Evolutionary conservation across 768 basidiomycete species (phyloP).

Genomic region (Guyanaporus albipodus): DNA sequence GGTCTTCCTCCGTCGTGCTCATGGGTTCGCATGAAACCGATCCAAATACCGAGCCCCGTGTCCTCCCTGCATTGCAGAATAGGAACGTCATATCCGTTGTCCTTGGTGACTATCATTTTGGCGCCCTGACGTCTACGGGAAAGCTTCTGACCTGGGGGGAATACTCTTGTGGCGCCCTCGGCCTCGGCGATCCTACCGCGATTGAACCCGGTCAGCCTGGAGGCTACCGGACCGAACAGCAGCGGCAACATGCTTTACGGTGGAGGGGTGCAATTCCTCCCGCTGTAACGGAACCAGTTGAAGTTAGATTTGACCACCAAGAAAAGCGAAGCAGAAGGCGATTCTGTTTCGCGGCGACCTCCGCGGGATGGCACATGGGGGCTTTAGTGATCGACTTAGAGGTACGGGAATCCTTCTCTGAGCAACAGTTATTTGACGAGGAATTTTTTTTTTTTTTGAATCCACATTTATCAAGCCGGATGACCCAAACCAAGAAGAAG

Average conservation of each 20-base stretch:
- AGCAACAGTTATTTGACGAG: neutral
- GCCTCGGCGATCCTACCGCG: slow-evolving; percentile 69
- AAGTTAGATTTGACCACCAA: slow-evolving; percentile 69
- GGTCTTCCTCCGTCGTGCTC: slow-evolving; percentile 65
- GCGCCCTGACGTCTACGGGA: slow-evolving; percentile 76
- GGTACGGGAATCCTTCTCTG: slow-evolving; percentile 34
- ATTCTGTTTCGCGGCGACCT: slow-evolving; percentile 79
- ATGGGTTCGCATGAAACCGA: slow-evolving; percentile 56
- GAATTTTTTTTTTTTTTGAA: too few species aligned
- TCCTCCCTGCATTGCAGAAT: slow-evolving; percentile 73
- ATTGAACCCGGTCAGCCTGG: slow-evolving; percentile 56
- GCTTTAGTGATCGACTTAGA: slow-evolving; percentile 84
- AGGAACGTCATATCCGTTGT: slow-evolving; percentile 79
- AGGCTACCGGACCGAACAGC: slow-evolving; percentile 45
- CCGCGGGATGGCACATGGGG: slow-evolving; percentile 90
- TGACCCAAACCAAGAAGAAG: slow-evolving; percentile 37
- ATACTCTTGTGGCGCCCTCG: slow-evolving; percentile 77
- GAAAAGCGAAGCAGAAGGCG: slow-evolving; percentile 46
- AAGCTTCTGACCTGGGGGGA: slow-evolving; percentile 78
- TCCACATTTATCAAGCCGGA: slow-evolving; percentile 20
- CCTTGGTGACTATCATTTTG: slow-evolving; percentile 90
- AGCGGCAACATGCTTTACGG: slow-evolving; percentile 28
- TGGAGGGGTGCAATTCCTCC: slow-evolving; percentile 30
- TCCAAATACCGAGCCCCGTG: slow-evolving; percentile 44
- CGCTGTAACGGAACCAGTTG: slow-evolving; percentile 54